Percentiles rank a stretch among this genome's conserved stretches.
Conservation (phyloP, 2,329 filamentous ascomycete species). For the Aureobasidium sp. region DNA sequence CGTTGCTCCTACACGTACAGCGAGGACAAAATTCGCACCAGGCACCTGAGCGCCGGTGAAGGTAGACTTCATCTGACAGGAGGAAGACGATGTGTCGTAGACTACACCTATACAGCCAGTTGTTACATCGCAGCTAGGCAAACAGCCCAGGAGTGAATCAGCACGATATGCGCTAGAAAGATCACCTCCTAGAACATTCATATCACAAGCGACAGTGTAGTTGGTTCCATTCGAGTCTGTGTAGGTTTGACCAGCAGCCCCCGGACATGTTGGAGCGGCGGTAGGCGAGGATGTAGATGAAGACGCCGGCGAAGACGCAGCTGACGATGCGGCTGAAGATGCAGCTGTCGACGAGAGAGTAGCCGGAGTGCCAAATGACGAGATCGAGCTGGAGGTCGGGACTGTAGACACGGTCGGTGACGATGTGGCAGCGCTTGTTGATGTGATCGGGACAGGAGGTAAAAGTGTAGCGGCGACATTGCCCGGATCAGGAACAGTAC, state of each 20-base stretch:
- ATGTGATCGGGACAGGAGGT: constrained; percentile 1
- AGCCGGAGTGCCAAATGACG: not conserved
- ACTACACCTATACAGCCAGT: constrained; percentile 21
- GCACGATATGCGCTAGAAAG: constrained; percentile 18
- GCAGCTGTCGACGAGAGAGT: not conserved
- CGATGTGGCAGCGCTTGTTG: not conserved
- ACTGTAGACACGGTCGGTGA: not conserved
- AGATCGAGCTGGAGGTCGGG: not conserved
- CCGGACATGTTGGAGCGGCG: constrained; percentile 20
- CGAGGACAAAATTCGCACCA: not conserved
- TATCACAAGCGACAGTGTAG: constrained; percentile 21
- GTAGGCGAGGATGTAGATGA: not conserved
- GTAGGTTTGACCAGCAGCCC: constrained; percentile 18
- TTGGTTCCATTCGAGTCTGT: constrained; percentile 18
- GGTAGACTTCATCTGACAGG: constrained; percentile 23
- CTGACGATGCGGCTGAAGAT: not conserved
- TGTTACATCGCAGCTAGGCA: constrained; percentile 20
- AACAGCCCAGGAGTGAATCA: constrained; percentile 19
- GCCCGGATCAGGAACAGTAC: constrained; percentile 22
- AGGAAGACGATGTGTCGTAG: constrained; percentile 15
- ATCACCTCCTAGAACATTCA: constrained; percentile 19
- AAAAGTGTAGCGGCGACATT: constrained; percentile 17
- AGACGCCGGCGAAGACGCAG: not conserved
- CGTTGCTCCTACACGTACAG: not conserved
- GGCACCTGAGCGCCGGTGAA: constrained; percentile 17